Percentiles rank a stretch among this genome's conserved stretches.
phyloP scores from a whole-genome alignment of 2,329 filamentous ascomycete genomes.

The Teratosphaeriaceae sp. region DNA sequence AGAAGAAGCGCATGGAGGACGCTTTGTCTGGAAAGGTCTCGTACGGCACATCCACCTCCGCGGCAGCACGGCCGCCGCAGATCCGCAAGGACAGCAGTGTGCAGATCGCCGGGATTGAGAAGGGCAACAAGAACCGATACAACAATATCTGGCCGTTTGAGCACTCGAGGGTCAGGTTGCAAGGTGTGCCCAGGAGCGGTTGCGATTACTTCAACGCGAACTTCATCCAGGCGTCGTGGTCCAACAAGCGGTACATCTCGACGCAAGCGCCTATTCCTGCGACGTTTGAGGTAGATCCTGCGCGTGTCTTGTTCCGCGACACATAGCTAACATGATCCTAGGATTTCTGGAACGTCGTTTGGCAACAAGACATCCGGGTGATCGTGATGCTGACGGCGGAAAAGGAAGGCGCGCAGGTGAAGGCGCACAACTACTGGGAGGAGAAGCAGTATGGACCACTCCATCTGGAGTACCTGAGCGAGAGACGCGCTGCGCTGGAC shows the following conservation, averaged over 20 bases:
- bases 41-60: conserved; percentile 42
- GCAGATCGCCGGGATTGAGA: conserved; percentile 85
- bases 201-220: conserved; percentile 98
- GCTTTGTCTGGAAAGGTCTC: conserved; percentile 58
- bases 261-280: conserved; percentile 89
- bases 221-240: conserved; percentile 70
- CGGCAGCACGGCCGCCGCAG: conserved; percentile 25
- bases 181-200: conserved; percentile 56
- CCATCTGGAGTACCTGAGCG: conserved; percentile 67
- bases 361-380: conserved; percentile 92
- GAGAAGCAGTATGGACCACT: conserved; percentile 70
- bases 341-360: conserved; percentile 98
- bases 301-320: neutral
- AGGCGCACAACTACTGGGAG: conserved; percentile 93
- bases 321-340: conserved; percentile 34
- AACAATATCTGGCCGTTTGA: conserved; percentile 98
- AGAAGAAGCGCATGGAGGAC: conserved; percentile 88
- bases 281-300: conserved; percentile 70
- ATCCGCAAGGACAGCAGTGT: conserved; percentile 35
- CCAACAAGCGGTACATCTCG: conserved; percentile 90
- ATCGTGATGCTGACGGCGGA: conserved; percentile 97
- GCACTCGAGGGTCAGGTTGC: conserved; percentile 77
- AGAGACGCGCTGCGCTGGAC: conserved; percentile 75
- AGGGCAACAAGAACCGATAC: conserved; percentile 92
- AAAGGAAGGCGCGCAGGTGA: conserved; percentile 84